Evolutionary conservation across 2,329 filamentous ascomycete species (phyloP), one percentile per base, ranked within the genome.

Genomic region (Venturia pyrina): DNA sequence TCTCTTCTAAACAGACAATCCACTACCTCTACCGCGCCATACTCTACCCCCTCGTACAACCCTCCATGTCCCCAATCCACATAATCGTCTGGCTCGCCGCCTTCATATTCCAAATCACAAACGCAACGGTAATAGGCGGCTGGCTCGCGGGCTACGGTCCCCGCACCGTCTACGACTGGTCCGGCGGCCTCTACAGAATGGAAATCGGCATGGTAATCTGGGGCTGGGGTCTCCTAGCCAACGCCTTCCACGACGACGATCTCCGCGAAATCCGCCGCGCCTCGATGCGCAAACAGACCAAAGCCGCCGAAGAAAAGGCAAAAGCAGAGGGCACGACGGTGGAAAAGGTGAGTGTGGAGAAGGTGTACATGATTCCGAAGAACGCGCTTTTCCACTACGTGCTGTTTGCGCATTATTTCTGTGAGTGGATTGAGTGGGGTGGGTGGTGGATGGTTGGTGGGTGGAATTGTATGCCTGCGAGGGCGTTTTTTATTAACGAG

Each of bases 351-450:
- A 81, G 80, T 19, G 87, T 90, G 68, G 84, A 89, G 59, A 96
- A 95, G 78, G 85, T 96, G 68, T 98, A 98, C 75, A 86, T 90
- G 78, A 85, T 99, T 64, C 95, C 95, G 0, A 81, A 90, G 72
- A 88, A 88, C 63, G 92, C 93, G 0, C 78, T 96, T 62, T 99
- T 98, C 78, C 82, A 83, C 69, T 88, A 87, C 72, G 85, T 96
- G 73, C 82, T 98, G 67, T 96, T 89, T 76, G 92, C 95, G 70
- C 95, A 99, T 75, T 99, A 97, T 76, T 81, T 96, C n/a, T 89
- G 88, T 73, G 95, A 99, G 79, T 99, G 95, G 95, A 75, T 96
- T 64, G 95, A 99, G 81, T 99, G 95, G 95, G 76, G 84, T 3
- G 95, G 95, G 0, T 99, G 92, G 75, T 92, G 88, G 81, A 84